A percentile compares a stretch with the other conserved stretches of the same genome.
These are phyloP conservation scores for Ceriops tagal DNA, from an alignment of 345 rosid genomes.

Conservation along the genomic window DNA sequence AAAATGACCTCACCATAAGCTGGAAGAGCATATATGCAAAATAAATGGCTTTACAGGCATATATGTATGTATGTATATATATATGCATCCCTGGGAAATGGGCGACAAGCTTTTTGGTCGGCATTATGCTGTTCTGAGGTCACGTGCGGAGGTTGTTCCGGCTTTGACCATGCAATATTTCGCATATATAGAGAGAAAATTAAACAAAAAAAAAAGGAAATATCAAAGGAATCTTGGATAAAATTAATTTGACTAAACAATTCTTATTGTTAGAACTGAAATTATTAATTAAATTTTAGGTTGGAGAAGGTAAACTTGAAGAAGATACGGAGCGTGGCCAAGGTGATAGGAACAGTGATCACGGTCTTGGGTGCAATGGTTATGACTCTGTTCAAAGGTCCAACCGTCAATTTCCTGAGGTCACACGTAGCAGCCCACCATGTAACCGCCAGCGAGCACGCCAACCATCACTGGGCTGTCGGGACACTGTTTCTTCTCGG, in stretches of 20 bases:
- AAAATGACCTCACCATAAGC: background rate
- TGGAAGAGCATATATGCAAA: too few relatives aligned
- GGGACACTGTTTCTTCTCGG: conserved; percentile 66
- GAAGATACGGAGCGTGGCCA: conserved; percentile 63
- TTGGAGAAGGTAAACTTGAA: conserved; percentile 60
- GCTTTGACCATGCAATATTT: too few relatives aligned
- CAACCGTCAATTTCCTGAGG: conserved; percentile 47
- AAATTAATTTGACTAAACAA: too few relatives aligned
- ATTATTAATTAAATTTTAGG: conserved; percentile 29
- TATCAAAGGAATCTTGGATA: too few relatives aligned
- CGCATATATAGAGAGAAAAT: too few relatives aligned
- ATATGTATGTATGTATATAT: too few relatives aligned
- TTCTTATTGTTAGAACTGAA: background rate
- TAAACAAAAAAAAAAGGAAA: too few relatives aligned
- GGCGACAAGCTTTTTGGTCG: too few relatives aligned
- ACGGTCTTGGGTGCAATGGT: conserved; percentile 86
- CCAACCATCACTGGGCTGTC: conserved; percentile 52
- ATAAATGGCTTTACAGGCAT: too few relatives aligned
- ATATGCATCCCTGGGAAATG: too few relatives aligned
- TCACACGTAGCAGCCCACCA: conserved; percentile 35
- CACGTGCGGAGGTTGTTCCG: too few relatives aligned
- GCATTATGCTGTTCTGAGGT: too few relatives aligned
- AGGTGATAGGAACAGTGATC: conserved; percentile 65
- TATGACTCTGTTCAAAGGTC: conserved; percentile 93
- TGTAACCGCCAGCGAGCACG: conserved; percentile 28